Evolutionary conservation across 805 yeast genomes (phyloP).

Genomic region (Komagataella kurtzmanii): DNA sequence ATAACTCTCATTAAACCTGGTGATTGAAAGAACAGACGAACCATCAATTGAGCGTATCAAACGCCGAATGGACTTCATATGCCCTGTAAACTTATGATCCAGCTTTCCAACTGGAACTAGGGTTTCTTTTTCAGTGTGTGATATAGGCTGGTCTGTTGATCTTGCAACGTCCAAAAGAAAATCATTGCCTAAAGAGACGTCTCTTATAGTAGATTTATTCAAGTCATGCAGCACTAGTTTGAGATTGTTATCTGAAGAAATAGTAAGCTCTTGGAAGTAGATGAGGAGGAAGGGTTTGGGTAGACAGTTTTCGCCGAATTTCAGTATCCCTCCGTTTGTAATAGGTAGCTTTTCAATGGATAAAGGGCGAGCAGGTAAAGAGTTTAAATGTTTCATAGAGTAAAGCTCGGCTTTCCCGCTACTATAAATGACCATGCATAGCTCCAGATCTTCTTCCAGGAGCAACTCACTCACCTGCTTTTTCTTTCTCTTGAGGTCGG

Average conservation of each 20-base stretch:
- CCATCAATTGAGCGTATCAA: conserved; percentile 60
- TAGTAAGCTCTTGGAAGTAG: conserved; percentile 11
- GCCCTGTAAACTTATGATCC: conserved; percentile 67
- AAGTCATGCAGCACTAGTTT: conserved; percentile 33
- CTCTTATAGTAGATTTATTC: conserved; percentile 19
- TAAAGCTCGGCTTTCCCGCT: conserved; percentile 28
- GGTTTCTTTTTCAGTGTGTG: not conserved
- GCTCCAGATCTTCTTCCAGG: conserved; percentile 12
- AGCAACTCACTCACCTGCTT: conserved; percentile 5
- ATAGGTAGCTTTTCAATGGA: conserved; percentile 25
- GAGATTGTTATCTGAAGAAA: conserved; percentile 12
- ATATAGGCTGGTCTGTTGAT: not conserved
- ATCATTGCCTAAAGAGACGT: conserved; percentile 17
- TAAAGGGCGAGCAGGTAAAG: not conserved
- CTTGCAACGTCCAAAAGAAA: not conserved
- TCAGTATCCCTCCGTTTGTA: conserved; percentile 13
- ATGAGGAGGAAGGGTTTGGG: conserved; percentile 15
- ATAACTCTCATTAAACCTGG: conserved; percentile 48
- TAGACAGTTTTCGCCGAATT: conserved; percentile 12
- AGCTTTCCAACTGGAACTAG: conserved; percentile 15
- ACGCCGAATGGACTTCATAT: conserved; percentile 62
- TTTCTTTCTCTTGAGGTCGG: conserved; percentile 6
- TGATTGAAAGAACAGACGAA: conserved; percentile 39
- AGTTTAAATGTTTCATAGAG: conserved; percentile 32
- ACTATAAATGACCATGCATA: conserved; percentile 29